Evolutionary conservation across 2,329 filamentous ascomycete genomes (phyloP), one percentile per base, ranked within the genome.

Genomic region (Leptographium radiaticola): DNA sequence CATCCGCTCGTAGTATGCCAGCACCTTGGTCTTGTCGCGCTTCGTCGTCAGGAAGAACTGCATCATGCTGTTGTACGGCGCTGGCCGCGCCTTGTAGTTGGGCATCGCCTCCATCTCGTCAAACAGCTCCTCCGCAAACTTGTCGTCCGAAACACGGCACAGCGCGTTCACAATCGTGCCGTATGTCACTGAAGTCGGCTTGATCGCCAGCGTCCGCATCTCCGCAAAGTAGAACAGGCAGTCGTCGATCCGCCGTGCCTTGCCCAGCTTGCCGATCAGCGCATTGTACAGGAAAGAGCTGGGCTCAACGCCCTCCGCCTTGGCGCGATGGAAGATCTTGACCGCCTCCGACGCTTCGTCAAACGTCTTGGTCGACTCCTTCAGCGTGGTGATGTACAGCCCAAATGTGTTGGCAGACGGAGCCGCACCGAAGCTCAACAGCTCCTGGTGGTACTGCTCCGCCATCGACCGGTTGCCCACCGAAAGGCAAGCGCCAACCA

Each of bases 51-150:
- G 76, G 80, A 97, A 98, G 73, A 95, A 97, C 67, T 98, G 93
- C 82, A 98, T 98, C 83, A 98, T 87, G 70, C 89, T 95, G 75
- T 98, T 96, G 77, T 98, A 98, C 1, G 93, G 93, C 30, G 93
- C 93, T 31, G 93, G 90, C 11, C 93, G 86, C 43, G 93, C 89
- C 75, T 96, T 97, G 80, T 98, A 98, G 74, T 98, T 98, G 55
- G 89, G 86, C 85, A 95, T 95, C 48, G 85, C 82, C 74, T 98
- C 93, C 93, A 98, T 98, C 73, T 98, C 93, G 65, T 97, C 89
- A 65, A 98, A 98, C 62, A 97, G 81, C 70, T 97, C 89, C 65
- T 96, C 93, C 33, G 93, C 93, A 66, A 96, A 95, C 65, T 91
- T 94, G 72, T 97, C 91, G 62, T 98, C 93, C 61, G 89, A 95